Base-by-base conservation (phyloP, 163 green algal species). In the Scenedesmus sp. region DNA sequence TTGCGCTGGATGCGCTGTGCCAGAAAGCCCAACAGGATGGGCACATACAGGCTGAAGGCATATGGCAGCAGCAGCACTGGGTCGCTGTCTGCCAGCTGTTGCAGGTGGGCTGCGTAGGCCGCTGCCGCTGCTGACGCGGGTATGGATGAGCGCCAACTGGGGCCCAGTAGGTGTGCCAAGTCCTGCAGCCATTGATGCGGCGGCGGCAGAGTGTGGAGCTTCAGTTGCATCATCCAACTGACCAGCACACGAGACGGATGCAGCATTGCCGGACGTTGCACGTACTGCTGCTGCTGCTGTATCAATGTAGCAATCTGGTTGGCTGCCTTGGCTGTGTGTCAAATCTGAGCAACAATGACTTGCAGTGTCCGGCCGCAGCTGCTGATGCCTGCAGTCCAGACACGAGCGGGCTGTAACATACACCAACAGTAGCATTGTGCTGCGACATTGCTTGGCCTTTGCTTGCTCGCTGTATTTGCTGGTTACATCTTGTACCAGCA, bases 21-120 rank as follows among this genome's bases (percentile, higher is more conserved):
- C 89, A 92, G 72, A 51, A 92, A 92, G 7, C 83, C 83, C 7
- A 92, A 59, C 53, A 90, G 37, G n/a, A 92, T 87, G 44, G 89
- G 89, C 4, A 92, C 65, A 59, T 92, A 73, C 35, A 92, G 35
- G 42, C 33, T 73, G 53, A 83, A 92, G 20, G 83, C 89, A 46
- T 92, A 92, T 0, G 89, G 89, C 53, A 92, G 37, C 35, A 92
- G 83, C 42, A 92, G 46, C 46, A 83, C 49, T 33, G 89, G 89
- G 72, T 90, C 51, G 37, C 43, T 33, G 16, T 90, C 82, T 37
- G 83, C 51, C 53, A 92, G 83, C 0, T 43, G 26, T 35, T 87
- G 51, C 40, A 92, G 44, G 73, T 92, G 89, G 3, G 37, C 49
- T 37, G 89, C 89, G 53, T 92, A 92, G 3, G 89, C 83, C 5